Conservation (phyloP, 805 yeast genomes). For the Kazachstania viticola region DNA sequence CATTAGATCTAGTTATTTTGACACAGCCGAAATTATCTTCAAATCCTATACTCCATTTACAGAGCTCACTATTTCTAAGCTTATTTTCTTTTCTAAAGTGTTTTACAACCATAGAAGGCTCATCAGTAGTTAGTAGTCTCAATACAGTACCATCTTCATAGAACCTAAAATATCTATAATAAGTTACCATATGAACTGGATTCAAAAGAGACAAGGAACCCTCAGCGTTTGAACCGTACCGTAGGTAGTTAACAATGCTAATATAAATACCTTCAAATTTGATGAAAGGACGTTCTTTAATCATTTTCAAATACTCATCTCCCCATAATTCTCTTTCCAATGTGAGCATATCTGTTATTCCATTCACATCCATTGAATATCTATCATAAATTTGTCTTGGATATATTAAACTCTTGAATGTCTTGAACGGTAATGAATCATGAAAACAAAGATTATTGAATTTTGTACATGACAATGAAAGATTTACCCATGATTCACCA, state of each 20-base stretch:
- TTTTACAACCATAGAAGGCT: slow-evolving; percentile 60
- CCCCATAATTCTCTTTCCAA: slow-evolving; percentile 33
- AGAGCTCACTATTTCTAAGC: slow-evolving; percentile 33
- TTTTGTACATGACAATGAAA: slow-evolving; percentile 48
- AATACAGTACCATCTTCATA: slow-evolving; percentile 67
- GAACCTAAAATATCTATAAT: slow-evolving; percentile 76
- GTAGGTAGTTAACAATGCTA: slow-evolving; percentile 69
- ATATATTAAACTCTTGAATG: slow-evolving; percentile 39
- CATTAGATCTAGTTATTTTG: slow-evolving; percentile 45
- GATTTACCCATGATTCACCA: slow-evolving; percentile 55
- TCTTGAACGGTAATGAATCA: slow-evolving; percentile 38
- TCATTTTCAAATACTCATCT: slow-evolving; percentile 28
- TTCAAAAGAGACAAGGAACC: slow-evolving; percentile 55
- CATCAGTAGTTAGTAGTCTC: slow-evolving; percentile 56
- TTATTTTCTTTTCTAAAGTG: slow-evolving; percentile 29
- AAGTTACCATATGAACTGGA: slow-evolving; percentile 77
- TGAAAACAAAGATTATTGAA: slow-evolving; percentile 48
- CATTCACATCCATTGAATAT: slow-evolving; percentile 29
- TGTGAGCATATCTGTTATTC: slow-evolving; percentile 25
- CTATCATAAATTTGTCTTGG: slow-evolving; percentile 43
- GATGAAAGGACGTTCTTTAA: slow-evolving; percentile 55
- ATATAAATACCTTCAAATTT: slow-evolving; percentile 79
- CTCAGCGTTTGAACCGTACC: slow-evolving; percentile 69
- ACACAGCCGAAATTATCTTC: slow-evolving; percentile 41
- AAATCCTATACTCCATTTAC: slow-evolving; percentile 47